Base-by-base conservation (phyloP, 2,329 filamentous ascomycete species). In the Pleomassaria siparia region DNA sequence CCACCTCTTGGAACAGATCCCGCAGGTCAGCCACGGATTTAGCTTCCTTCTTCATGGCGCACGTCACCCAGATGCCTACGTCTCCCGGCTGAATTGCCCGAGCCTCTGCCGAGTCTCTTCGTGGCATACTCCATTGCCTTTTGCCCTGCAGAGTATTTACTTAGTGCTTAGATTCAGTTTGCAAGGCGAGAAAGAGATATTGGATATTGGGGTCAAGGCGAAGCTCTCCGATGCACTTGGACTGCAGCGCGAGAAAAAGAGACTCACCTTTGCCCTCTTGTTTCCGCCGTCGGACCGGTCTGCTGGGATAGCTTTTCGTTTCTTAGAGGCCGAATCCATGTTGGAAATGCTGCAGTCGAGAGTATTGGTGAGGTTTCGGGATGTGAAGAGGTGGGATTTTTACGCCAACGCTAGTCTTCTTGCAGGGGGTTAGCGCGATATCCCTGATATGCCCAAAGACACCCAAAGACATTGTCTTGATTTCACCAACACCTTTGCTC, bases 41-140 rank as follows among this genome's bases (percentile, higher is more conserved):
- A 33, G 76, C 77, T 70, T 89, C 87, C 74, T 87, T 86, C 55
- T 82, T 82, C 63, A 86, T 81, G 43, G 86, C 83, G 65, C 87
- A 91, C 0, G 88, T 91, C 22, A 86, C 85, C 87, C 87, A 92
- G 49, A 92, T 84, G 4, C 88, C 88, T 43, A 79, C 75, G 60
- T 91, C 86, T 4, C 87, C 87, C 4, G 85, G 75, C 57, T 88
- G 81, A 40, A 91, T 77, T 26, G 57, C 57, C 11, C 63, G 65
- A 40, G 45, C 52, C 40, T 71, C 62, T 26, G 60, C 56, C 22
- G 55, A 62, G 11, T 66, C 60, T 53, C 60, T 68, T 44, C 65
- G 66, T 30, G 72, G 72, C 50, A 68, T 66, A 16, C 64, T 67
- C 75, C 75, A 76, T 57, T 72, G 67, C 61, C 72, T 76, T 60